Evolutionary conservation across 139 green algal genomes (phyloP), one percentile per base, ranked within the genome.

Genomic region (Volvox africanus): DNA sequence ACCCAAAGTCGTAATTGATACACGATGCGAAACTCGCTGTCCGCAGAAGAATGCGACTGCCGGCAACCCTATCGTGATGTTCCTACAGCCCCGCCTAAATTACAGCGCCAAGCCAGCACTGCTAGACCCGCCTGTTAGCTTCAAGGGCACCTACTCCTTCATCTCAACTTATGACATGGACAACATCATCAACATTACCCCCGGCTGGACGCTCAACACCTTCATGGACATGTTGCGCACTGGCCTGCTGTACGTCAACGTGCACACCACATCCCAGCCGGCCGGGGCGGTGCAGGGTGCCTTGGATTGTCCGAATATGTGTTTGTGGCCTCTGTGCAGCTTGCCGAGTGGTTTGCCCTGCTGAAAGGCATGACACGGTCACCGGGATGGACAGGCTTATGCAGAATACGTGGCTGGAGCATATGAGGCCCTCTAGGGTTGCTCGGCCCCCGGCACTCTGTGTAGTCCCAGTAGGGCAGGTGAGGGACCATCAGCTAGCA

Each of bases 41-140:
- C 33, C 76, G 28, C 80, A 86, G 80, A 37, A 30, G 26, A 86
- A 86, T 50, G 50, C 80, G 1, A 75, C 24, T 30, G 55, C 55
- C 6, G 50, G 50, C 50, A 73, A 86, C 55, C 80, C 80, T n/a
- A 86, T 86, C 80, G 13, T 67, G n/a, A 35, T 50, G 28, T 62
- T 32, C 80, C 14, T 86, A 19, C 28, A 67, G 12, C 80, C 80
- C 80, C 11, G 26, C 55, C 12, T 73, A 9, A 86, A 22, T 61
- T 82, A n/a, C 33, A 37, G 21, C 50, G 28, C 37, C 37, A 32
- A 17, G 26, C 80, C 80, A n/a, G 55, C 37, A 22, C 55, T 73
- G 44, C 80, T 86, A 12, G 30, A 86, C 50, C 80, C 80, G 55
- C 80, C 80, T 16, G 13, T 86, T 28, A 73, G 50, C 16, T 86